Conservation (phyloP, 208 protist genomes). For the Acanthamoeba royreba region DNA sequence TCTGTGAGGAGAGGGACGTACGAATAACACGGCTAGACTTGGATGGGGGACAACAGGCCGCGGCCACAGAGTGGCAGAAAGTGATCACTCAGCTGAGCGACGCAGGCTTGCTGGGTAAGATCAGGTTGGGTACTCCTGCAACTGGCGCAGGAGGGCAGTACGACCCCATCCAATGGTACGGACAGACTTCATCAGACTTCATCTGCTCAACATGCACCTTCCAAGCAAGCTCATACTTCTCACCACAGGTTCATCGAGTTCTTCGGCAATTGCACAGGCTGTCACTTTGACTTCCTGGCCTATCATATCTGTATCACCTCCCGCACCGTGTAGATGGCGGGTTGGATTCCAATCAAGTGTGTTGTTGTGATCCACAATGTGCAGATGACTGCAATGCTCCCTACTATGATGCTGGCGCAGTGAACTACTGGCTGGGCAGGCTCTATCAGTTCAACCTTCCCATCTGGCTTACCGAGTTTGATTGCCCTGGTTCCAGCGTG, state of each 20-base stretch:
- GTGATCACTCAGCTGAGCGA: not conserved
- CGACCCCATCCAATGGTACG: not conserved
- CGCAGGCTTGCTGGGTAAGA: not conserved
- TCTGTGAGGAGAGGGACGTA: not conserved
- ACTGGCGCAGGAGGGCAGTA: not conserved
- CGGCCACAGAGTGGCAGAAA: not conserved
- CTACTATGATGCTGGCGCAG: not conserved
- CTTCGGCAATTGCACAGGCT: not conserved
- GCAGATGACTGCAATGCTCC: not conserved
- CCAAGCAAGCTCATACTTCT: not conserved
- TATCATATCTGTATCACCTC: not conserved
- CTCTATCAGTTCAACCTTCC: not conserved
- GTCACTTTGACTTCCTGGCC: slow-evolving; percentile 3
- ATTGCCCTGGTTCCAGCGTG: not conserved
- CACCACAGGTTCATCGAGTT: not conserved
- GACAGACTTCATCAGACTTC: not conserved
- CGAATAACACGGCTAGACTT: not conserved
- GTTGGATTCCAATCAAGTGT: too few species aligned
- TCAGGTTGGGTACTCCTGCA: not conserved
- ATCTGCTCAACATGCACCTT: not conserved
- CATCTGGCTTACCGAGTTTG: not conserved
- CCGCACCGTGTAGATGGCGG: too few species aligned
- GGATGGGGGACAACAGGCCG: not conserved
- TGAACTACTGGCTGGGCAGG: not conserved
- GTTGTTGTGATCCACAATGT: too few species aligned